A percentile compares a stretch with the other conserved stretches of the same genome.
phyloP scores from a whole-genome alignment of 116 monocot genomes.

The Posidonia oceanica region DNA sequence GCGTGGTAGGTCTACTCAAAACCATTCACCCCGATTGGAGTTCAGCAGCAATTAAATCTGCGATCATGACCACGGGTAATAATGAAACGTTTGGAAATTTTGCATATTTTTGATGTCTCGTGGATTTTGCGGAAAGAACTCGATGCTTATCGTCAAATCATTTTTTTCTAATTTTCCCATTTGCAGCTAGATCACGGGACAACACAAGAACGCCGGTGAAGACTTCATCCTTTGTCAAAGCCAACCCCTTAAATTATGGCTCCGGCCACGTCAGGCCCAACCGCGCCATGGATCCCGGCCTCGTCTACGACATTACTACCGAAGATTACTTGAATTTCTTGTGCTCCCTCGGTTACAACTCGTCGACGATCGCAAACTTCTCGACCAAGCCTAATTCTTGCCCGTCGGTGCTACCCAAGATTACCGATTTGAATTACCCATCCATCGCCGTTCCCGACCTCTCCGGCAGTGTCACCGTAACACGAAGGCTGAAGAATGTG shows the following conservation, averaged over 20 bases:
- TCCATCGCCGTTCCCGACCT: constrained; percentile 41
- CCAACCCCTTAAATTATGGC: constrained; percentile 65
- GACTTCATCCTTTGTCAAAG: constrained; percentile 27
- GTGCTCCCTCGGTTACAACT: constrained; percentile 48
- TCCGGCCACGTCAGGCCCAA: constrained; percentile 62
- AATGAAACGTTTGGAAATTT: too few species aligned
- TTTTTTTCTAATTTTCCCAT: neutral
- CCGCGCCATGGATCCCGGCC: constrained; percentile 64
- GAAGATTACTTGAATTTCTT: constrained; percentile 59
- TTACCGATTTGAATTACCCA: constrained; percentile 49
- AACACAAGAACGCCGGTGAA: constrained; percentile 25
- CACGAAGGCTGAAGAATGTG: constrained; percentile 44
- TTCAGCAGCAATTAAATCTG: constrained; percentile 55
- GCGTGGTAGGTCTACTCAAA: constrained; percentile 63
- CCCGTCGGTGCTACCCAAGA: constrained; percentile 6
- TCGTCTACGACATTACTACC: constrained; percentile 44
- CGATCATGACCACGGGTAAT: constrained; percentile 62
- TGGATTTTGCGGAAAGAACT: too few species aligned
- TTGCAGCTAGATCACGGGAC: constrained; percentile 36
- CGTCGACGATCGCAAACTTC: constrained; percentile 16
- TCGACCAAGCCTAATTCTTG: constrained; percentile 14
- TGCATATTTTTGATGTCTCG: too few species aligned
- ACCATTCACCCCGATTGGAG: constrained; percentile 58
- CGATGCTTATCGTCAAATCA: too few species aligned
- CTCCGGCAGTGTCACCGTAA: constrained; percentile 9